Percentiles rank a stretch among this genome's conserved stretches.
Conservation (phyloP, 306 rosid genomes). For the Ceratonia siliqua region DNA sequence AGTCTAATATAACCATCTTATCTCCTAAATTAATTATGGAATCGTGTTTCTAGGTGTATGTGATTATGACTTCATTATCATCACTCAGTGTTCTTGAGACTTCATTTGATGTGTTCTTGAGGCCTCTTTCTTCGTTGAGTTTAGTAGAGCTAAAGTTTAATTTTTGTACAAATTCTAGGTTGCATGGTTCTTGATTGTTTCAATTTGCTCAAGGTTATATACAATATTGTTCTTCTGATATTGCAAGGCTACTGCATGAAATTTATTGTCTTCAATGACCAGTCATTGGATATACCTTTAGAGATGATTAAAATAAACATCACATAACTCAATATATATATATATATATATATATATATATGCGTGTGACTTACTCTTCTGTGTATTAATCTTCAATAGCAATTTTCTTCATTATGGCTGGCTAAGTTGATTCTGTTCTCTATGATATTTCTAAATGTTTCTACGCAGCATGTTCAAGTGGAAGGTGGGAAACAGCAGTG, state of each 20-base stretch:
- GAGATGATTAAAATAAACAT: not conserved
- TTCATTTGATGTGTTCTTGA: not conserved
- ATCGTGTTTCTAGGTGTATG: constrained; percentile 1
- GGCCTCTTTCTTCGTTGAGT: not conserved
- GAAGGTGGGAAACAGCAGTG: constrained; percentile 32
- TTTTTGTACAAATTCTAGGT: not conserved
- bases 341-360: too few species aligned
- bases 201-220: not conserved
- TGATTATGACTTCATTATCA: not conserved
- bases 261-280: not conserved
- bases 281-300: not conserved
- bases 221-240: not conserved
- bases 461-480: constrained; percentile 20
- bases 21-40: constrained; percentile 1
- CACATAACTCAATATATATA: not conserved
- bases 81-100: not conserved
- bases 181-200: not conserved
- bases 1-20: constrained; percentile 17
- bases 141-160: not conserved
- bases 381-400: not conserved
- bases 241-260: not conserved
- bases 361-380: not conserved
- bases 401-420: not conserved
- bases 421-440: not conserved
- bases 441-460: not conserved